Conservation (phyloP, 208 protist genomes). For the Angomonas deanei region DNA sequence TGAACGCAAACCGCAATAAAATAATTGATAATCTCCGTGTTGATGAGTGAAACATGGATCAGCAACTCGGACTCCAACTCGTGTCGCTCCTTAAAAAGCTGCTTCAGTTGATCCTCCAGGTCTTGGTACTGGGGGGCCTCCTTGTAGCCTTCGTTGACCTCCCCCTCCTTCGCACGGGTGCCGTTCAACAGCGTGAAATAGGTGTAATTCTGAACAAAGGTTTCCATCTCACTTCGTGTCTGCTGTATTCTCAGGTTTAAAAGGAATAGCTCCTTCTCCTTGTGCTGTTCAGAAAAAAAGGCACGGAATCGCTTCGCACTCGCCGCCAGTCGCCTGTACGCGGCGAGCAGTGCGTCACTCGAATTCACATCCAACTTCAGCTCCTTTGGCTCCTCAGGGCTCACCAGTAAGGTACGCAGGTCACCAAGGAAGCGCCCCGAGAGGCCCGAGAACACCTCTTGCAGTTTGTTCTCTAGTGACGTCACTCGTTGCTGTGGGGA, state of each 20-base stretch:
- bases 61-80: slow-evolving; percentile 51
- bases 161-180: neutral
- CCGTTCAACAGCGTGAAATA: neutral
- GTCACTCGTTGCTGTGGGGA: slow-evolving; percentile 15
- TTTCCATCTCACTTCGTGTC: neutral
- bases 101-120: neutral
- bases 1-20: slow-evolving; percentile 40
- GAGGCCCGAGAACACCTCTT: slow-evolving; percentile 23
- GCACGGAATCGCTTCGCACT: neutral
- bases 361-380: slow-evolving; percentile 5
- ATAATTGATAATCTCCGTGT: slow-evolving; percentile 84
- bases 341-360: slow-evolving; percentile 14
- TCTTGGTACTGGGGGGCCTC: neutral
- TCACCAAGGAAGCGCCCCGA: slow-evolving; percentile 34
- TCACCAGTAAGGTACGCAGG: slow-evolving; percentile 31
- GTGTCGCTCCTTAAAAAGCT: slow-evolving; percentile 10
- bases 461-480: slow-evolving; percentile 16
- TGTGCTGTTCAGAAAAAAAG: neutral
- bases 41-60: slow-evolving; percentile 50
- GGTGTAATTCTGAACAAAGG: neutral
- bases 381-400: slow-evolving; percentile 14
- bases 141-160: neutral
- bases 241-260: neutral
- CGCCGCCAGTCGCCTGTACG: slow-evolving; percentile 19
- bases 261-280: neutral